A percentile compares a stretch with the other conserved stretches of the same genome.
These are phyloP conservation scores for Cyathus striatus DNA, from an alignment of 768 basidiomycete species.

Conservation along the genomic window DNA sequence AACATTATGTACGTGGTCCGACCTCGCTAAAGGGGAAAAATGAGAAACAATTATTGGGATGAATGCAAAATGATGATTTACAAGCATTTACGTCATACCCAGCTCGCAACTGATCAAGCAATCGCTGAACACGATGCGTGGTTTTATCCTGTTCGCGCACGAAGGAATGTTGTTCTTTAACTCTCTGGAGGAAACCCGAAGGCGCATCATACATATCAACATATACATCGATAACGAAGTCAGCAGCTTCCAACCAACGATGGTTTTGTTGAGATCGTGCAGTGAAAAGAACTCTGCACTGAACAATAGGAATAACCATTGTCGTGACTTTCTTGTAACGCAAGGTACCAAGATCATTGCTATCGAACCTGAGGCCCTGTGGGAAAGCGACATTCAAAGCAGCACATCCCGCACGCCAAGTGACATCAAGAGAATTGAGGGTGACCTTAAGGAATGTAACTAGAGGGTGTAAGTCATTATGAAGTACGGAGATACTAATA, in stretches of 20 bases:
- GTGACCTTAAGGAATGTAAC: constrained; percentile 82
- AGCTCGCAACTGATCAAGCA: constrained; percentile 38
- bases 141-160: constrained; percentile 63
- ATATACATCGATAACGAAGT: constrained; percentile 44
- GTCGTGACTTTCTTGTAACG: constrained; percentile 61
- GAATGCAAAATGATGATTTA: too few species aligned
- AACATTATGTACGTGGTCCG: too few species aligned
- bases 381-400: constrained; percentile 53
- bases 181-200: constrained; percentile 44
- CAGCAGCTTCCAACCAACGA: constrained; percentile 67
- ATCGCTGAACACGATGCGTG: constrained; percentile 56
- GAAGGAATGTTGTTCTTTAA: constrained; percentile 57
- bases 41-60: too few species aligned
- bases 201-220: constrained; percentile 71
- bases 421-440: constrained; percentile 47
- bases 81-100: too few species aligned
- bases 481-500: constrained; percentile 1
- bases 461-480: constrained; percentile 20
- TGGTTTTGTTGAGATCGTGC: constrained; percentile 26
- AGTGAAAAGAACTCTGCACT: constrained; percentile 45
- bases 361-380: constrained; percentile 57
- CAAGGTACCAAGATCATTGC: constrained; percentile 71
- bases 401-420: constrained; percentile 47
- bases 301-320: constrained; percentile 47
- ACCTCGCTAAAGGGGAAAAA: too few species aligned